Conservation (phyloP, 164 flowering plant genomes). For the Platanus orientalis region DNA sequence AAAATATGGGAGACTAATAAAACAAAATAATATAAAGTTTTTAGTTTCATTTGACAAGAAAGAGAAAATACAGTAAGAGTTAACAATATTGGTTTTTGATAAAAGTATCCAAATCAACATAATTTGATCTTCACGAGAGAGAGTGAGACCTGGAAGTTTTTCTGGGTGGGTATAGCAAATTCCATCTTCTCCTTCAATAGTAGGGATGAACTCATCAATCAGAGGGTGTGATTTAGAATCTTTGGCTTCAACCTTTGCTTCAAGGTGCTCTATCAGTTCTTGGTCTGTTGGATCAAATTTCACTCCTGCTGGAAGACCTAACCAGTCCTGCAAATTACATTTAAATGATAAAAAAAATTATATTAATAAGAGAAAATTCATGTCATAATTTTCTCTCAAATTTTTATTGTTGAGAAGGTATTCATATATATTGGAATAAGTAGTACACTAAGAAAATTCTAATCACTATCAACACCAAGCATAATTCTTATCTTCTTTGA, state of each 20-base stretch:
- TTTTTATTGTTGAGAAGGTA: not conserved
- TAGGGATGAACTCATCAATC: slow-evolving; percentile 89
- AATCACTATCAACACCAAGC: not conserved
- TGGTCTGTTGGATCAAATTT: slow-evolving; percentile 96
- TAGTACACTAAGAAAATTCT: no score
- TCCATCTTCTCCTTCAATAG: slow-evolving; percentile 94
- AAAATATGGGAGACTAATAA: slow-evolving; percentile 5
- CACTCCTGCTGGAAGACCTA: slow-evolving; percentile 95
- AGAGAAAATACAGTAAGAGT: not conserved
- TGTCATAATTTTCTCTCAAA: not conserved
- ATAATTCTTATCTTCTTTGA: slow-evolving; percentile 10
- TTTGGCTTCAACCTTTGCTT: slow-evolving; percentile 69
- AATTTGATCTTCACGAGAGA: not conserved
- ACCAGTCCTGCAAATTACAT: slow-evolving; percentile 63
- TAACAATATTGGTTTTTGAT: not conserved
- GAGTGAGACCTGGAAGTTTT: slow-evolving; percentile 72
- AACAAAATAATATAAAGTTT: not conserved
- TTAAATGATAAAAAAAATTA: slow-evolving; percentile 2
- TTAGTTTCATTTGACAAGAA: not conserved
- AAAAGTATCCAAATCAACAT: no score
- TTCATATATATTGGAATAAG: no score
- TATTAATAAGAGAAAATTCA: not conserved
- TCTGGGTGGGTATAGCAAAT: slow-evolving; percentile 96
- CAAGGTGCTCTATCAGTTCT: slow-evolving; percentile 88
- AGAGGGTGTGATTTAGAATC: slow-evolving; percentile 80